Evolutionary conservation across 1,284 basidiomycete species (phyloP).

Genomic region (Apiotrichum akiyoshidainum): DNA sequence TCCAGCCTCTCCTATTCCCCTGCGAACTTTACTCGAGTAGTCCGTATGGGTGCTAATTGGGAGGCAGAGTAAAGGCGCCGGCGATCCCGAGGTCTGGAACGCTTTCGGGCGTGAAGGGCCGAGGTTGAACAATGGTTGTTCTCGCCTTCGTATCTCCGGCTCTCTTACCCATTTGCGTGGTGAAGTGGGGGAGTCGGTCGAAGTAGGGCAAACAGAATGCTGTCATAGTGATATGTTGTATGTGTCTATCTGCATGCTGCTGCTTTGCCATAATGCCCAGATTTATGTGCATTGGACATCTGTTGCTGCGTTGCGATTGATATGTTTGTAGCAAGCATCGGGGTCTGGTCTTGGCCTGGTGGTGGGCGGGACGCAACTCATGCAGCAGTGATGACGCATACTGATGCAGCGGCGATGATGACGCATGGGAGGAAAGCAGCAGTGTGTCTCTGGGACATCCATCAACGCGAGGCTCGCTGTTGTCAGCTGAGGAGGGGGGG

Average conservation of each 20-base stretch:
- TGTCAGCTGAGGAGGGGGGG: too few relatives aligned
- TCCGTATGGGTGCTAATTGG: constrained; percentile 11
- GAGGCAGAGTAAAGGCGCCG: constrained; percentile 14
- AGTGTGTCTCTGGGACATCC: too few relatives aligned
- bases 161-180: constrained; percentile 22
- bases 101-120: constrained; percentile 2
- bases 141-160: constrained; percentile 49
- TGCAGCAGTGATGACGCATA: too few relatives aligned
- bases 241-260: neutral
- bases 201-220: constrained; percentile 42
- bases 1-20: constrained; percentile 16
- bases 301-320: too few relatives aligned
- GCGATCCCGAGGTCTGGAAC: constrained; percentile 8
- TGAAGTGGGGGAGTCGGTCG: constrained; percentile 47
- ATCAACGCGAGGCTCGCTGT: too few relatives aligned
- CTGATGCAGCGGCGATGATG: too few relatives aligned
- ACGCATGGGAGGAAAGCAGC: too few relatives aligned
- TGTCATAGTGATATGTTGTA: neutral
- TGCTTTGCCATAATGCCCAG: neutral
- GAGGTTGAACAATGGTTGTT: constrained; percentile 11
- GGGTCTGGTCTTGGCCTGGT: too few relatives aligned
- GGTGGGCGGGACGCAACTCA: too few relatives aligned
- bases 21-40: constrained; percentile 3
- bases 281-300: too few relatives aligned
- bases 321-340: too few relatives aligned